Base-by-base conservation (phyloP, 176 grass and related monocot species). In the Ensete glaucum region DNA sequence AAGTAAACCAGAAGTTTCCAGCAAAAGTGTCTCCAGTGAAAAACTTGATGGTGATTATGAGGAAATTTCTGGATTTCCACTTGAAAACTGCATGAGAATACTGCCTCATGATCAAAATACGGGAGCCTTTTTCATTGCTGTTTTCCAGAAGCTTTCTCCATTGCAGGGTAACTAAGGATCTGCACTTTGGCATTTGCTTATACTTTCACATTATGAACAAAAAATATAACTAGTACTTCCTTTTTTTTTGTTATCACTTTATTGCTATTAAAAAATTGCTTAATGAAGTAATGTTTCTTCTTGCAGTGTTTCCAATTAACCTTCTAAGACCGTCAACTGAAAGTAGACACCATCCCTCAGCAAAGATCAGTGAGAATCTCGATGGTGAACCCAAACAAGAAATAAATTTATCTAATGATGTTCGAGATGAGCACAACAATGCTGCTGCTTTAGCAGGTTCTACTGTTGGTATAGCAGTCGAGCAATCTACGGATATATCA, bases 61-160 rank as follows among this genome's bases (percentile, higher is more conserved):
- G 55, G 95, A 97, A 75, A 62, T 89, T 83, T 98, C 95, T 52
- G 70, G 80, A 73, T 90, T 89, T 48, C 95, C 84, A 0, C 88
- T 98, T 52, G 84, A 89, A 82, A 76, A n/a, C 50, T 98, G 90
- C 74, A 89, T 98, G 90, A 89, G 95, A 87, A 98, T 98, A 74
- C 74, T 91, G 81, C 90, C 95, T 68, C 90, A 98, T 79, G 95
- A 98, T 79, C 95, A 98, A 74, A 98, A 98, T 64, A 98, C 81
- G 21, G 95, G 95, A 54, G 88, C 88, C 75, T 98, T 98, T 87
- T 98, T 98, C 76, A 94, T 94, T 73, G 88, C 95, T 66, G 90
- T 98, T 64, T 76, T 98, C 82, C 85, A 98, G 51, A 94, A 94
- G 82, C 74, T 83, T 76, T 85, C 90, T 25, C 74, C 83, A 9